Evolutionary conservation across 495 filamentous ascomycete genomes (phyloP), one percentile per base, ranked within the genome.

Genomic region (Aspergillus incahuasiensis): DNA sequence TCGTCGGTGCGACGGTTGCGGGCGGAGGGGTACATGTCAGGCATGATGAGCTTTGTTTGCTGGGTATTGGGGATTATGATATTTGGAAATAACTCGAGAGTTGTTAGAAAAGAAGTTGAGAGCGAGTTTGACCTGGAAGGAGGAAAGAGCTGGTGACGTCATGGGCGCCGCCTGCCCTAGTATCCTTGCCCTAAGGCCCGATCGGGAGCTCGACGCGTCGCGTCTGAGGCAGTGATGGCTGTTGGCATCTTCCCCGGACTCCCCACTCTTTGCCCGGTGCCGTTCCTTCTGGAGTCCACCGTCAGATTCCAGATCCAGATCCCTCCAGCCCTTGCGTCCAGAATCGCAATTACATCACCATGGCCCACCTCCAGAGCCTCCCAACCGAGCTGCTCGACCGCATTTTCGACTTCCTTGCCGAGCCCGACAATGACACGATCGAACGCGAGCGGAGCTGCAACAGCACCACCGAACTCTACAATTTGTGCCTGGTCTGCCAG

Each of bases 1-100:
- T 85, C 80, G 48, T 79, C 65, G 53, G 72, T 73, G 44, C 78
- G 68, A 48, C 70, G 71, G 55, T 72, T 75, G 50, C 85, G 81
- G 63, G 86, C 74, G 45, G 77, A 58, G 46, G 84, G 80, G 45
- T 87, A 65, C 0, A 80, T 80, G 47, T 82, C 77, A 20, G 74
- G 59, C 68, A 73, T 73, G 1, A 6, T 25, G 18, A 3, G 13
- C 13, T 7, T 2, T 35, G 19, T 3, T 16, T 19, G 4, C 13
- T 42, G 38, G n/a, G 12, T 18, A 6, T 42, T 42, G 40, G 19
- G 9, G 12, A 35, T 2, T 2, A 11, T 35, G 6, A 35, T 5
- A 34, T 19, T 6, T 35, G 15, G 0, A 19, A 24, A 7, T 30
- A 0, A 40, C 45, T 1, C 30, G 0, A 20, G n/a, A n/a, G 19